A percentile compares a stretch with the other conserved stretches of the same genome.
Conservation (phyloP, 495 filamentous ascomycete species). For the Penicillium dipodomyicola region DNA sequence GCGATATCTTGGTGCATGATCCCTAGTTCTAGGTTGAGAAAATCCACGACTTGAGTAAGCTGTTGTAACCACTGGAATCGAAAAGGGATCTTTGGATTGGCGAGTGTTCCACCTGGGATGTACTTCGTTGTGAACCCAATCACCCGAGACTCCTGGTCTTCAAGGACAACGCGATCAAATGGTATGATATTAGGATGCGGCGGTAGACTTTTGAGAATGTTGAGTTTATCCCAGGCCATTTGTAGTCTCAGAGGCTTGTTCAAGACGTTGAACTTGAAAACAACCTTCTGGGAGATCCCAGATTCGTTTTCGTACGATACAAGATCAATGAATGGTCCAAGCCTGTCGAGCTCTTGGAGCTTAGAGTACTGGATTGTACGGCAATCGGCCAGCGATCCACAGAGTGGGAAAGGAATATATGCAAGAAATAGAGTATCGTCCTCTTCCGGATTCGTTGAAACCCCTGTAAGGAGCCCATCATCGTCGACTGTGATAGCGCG, state of each 20-base stretch:
- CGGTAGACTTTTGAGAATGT: slow-evolving; percentile 33
- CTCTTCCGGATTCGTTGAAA: slow-evolving; percentile 24
- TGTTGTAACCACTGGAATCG: slow-evolving; percentile 40
- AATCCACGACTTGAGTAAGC: slow-evolving; percentile 37
- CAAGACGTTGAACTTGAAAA: slow-evolving; percentile 26
- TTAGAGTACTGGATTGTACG: slow-evolving; percentile 10
- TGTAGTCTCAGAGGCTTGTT: slow-evolving; percentile 17
- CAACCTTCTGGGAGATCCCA: slow-evolving; percentile 13
- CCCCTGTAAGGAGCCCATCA: slow-evolving; percentile 20
- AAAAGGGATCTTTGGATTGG: slow-evolving; percentile 26
- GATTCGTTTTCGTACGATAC: slow-evolving; percentile 14
- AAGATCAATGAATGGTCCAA: slow-evolving; percentile 18
- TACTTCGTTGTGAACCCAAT: slow-evolving; percentile 41
- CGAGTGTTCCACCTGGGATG: slow-evolving; percentile 32
- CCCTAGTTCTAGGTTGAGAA: slow-evolving; percentile 38
- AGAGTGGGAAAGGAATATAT: slow-evolving; percentile 19
- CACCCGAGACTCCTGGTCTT: slow-evolving; percentile 25
- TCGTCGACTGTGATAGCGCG: slow-evolving; percentile 24
- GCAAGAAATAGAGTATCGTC: slow-evolving; percentile 20
- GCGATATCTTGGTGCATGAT: slow-evolving; percentile 44
- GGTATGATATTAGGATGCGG: slow-evolving; percentile 35
- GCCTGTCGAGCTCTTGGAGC: slow-evolving; percentile 21
- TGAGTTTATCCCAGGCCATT: slow-evolving; percentile 38
- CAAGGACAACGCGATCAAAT: slow-evolving; percentile 36
- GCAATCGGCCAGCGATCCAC: slow-evolving; percentile 18